Evolutionary conservation across 2,329 filamentous ascomycete genomes (phyloP).

Genomic region (Talaromyces pinophilus): DNA sequence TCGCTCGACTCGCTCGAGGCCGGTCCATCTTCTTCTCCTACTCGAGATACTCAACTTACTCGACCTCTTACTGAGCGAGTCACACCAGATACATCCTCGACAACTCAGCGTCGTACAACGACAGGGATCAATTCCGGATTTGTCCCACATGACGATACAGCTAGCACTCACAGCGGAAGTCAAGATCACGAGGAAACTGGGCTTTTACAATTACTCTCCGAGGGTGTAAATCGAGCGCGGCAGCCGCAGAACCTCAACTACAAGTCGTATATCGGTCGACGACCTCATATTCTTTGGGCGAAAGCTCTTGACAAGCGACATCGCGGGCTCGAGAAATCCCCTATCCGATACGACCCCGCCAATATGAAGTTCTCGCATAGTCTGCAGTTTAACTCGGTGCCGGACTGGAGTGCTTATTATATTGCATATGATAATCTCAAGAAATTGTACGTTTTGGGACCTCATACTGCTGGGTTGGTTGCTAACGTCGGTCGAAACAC

Average conservation of each 20-base stretch:
- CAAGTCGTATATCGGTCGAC: neutral
- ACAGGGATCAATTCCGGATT: neutral
- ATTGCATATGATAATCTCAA: slow-evolving; percentile 98
- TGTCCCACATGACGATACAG: slow-evolving; percentile 21
- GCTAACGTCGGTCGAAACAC: neutral
- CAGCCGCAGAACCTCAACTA: neutral
- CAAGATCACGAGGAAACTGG: slow-evolving; percentile 19
- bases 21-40: neutral
- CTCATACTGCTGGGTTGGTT: neutral
- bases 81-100: slow-evolving; percentile 1
- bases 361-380: slow-evolving; percentile 99
- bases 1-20: slow-evolving; percentile 31
- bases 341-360: slow-evolving; percentile 51
- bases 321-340: neutral
- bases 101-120: slow-evolving; percentile 11
- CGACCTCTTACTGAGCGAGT: neutral
- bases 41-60: neutral
- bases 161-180: slow-evolving; percentile 7
- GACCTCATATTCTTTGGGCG: slow-evolving; percentile 35
- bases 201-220: slow-evolving; percentile 2
- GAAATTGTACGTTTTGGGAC: slow-evolving; percentile 72
- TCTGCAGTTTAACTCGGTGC: slow-evolving; percentile 98
- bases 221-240: neutral
- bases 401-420: slow-evolving; percentile 99
- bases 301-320: slow-evolving; percentile 33